Conservation (phyloP, 179 eudicot species). For the Silene noctiflora region DNA sequence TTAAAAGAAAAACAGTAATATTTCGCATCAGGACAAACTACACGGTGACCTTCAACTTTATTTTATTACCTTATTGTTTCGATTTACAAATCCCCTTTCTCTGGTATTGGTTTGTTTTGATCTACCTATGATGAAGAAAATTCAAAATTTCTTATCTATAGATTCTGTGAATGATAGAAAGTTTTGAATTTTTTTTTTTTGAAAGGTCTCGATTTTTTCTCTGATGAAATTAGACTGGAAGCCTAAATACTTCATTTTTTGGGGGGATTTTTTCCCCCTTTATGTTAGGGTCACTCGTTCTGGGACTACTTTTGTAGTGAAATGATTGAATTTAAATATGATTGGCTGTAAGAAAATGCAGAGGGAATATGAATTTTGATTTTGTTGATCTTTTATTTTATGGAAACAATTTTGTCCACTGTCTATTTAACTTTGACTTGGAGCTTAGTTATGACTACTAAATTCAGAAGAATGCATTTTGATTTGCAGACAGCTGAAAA, state of each 20-base stretch:
- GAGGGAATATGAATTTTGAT: background rate
- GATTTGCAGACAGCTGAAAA: conserved; percentile 78
- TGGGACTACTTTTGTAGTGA: background rate
- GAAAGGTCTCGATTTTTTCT: background rate
- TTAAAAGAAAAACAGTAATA: background rate
- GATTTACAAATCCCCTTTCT: background rate
- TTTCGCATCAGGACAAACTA: background rate
- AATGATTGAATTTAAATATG: background rate
- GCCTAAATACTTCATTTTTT: background rate
- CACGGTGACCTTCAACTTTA: background rate
- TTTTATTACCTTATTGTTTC: background rate
- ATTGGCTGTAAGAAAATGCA: too few species aligned
- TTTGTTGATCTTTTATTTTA: background rate
- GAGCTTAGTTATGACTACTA: background rate
- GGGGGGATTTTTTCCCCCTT: background rate
- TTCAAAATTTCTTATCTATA: background rate
- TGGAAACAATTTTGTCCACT: too few species aligned
- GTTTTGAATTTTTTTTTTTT: background rate
- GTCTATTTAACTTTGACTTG: background rate
- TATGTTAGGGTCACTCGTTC: background rate
- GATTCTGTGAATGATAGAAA: background rate
- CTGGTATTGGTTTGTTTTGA: background rate
- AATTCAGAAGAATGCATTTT: background rate
- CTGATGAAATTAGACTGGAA: background rate
- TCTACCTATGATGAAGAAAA: background rate